These are phyloP conservation scores for Piper longum DNA, from an alignment of 164 flowering plant genomes.

Conservation along the genomic window DNA sequence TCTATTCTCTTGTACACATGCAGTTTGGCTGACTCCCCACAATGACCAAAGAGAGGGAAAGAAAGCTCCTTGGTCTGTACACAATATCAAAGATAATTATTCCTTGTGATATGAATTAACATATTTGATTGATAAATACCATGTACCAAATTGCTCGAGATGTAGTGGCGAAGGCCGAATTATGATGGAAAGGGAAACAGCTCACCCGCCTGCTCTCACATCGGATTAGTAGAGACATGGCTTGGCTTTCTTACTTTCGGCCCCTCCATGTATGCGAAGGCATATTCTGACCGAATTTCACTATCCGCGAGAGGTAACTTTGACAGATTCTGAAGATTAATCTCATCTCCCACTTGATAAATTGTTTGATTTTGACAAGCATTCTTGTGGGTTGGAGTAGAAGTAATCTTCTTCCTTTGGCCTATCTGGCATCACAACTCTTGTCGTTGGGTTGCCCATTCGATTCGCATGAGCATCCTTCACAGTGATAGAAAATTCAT, in stretches of 20 bases:
- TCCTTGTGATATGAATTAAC: neutral
- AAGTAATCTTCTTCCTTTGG: constrained; percentile 90
- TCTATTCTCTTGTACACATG: constrained; percentile 1
- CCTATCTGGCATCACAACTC: constrained; percentile 60
- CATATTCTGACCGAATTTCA: no score
- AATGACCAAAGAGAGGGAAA: neutral
- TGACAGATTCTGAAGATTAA: neutral
- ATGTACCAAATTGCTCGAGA: neutral
- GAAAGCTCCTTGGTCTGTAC: neutral
- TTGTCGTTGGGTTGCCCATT: constrained; percentile 48
- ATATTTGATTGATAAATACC: neutral
- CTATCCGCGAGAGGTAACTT: no score
- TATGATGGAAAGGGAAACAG: neutral
- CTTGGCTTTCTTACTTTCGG: no score
- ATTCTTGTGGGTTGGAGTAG: constrained; percentile 77
- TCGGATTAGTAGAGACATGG: neutral
- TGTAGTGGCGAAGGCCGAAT: neutral
- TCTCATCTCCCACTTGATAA: neutral
- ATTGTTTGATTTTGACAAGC: constrained; percentile 34
- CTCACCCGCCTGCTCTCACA: neutral
- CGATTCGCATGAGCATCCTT: constrained; percentile 50
- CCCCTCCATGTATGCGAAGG: no score
- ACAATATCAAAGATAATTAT: neutral
- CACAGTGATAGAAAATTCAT: constrained; percentile 54
- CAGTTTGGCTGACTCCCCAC: neutral